Base-by-base conservation (phyloP, 2,329 filamentous ascomycete species). In the Aspergillus candidus region DNA sequence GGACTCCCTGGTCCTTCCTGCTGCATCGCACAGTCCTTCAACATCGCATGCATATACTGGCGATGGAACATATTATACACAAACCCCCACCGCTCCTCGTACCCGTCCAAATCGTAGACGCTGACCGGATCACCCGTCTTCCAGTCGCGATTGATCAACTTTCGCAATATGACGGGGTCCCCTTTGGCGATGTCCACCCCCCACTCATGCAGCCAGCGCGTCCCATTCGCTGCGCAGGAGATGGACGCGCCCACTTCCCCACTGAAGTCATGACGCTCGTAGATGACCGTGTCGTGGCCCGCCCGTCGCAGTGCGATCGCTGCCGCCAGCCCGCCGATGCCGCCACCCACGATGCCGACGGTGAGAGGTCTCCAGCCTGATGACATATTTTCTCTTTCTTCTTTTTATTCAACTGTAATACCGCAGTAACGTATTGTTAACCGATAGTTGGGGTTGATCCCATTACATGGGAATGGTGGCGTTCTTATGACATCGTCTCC, bases 21-120 rank as follows among this genome's bases (percentile, higher is more conserved):
- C 12, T 73, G 71, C 47, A 78, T 44, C 0, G 81, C 82, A 39
- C 71, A 68, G 14, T 83, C 78, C 67, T 76, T 81, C 17, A 85
- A 61, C 80, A 84, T 84, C 6, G 68, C 58, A 53, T 85, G 82
- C 82, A 85, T 84, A 49, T 84, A 74, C 55, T 83, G 78, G 0
- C 82, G 71, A 56, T 85, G 82, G 52, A 85, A 85, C 79, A 83
- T 83, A 61, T 84, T 80, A 60, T 84, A 83, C 0, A 77, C 74
- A 60, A 78, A 76, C 11, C 80, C 81, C 80, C 81, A 86, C 42
- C 69, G 70, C 65, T 79, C 58, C 61, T 85, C 76, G 45, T 86
- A 86, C 56, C 85, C 82, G 10, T 67, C 73, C 13, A 86, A 63
- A 52, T 78, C 74, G 53, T 83, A 84, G 0, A 82, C 77, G 51